Percentiles rank a stretch among this genome's conserved stretches.
phyloP scores from a whole-genome alignment of 306 rosid genomes.

The barrel medic (Medicago truncatula) region DNA sequence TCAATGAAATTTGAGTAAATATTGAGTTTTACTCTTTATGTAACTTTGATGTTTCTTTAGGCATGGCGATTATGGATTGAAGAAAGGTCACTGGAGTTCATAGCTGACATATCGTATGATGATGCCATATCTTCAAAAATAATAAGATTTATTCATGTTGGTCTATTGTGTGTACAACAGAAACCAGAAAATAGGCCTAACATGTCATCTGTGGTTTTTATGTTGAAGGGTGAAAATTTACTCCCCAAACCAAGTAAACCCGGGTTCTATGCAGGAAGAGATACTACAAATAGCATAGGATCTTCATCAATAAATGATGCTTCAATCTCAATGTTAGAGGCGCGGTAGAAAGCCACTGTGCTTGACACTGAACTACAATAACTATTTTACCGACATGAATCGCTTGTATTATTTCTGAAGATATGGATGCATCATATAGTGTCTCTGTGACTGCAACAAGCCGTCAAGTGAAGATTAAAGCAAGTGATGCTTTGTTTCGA shows the following conservation, averaged over 20 bases:
- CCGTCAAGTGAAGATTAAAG: too few relatives aligned
- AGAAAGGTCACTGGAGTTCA: not conserved
- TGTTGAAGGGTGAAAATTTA: constrained; percentile 3
- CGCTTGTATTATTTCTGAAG: too few relatives aligned
- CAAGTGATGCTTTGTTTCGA: too few relatives aligned
- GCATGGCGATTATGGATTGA: not conserved
- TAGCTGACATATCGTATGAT: not conserved
- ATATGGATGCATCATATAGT: too few relatives aligned
- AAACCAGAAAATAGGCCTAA: constrained; percentile 8
- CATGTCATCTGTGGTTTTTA: constrained; percentile 6
- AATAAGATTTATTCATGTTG: constrained; percentile 2
- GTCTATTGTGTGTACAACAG: constrained; percentile 4
- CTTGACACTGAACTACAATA: not conserved
- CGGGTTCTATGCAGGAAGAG: not conserved
- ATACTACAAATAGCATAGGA: not conserved
- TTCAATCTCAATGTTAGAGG: not conserved
- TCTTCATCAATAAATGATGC: not conserved
- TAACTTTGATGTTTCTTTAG: not conserved
- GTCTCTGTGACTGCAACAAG: too few relatives aligned
- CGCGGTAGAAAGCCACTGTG: not conserved
- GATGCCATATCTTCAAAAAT: not conserved
- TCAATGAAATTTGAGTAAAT: not conserved
- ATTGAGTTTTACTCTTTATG: not conserved
- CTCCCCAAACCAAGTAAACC: not conserved
- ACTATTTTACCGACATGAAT: too few relatives aligned